Evolutionary conservation across 331 rosid genomes (phyloP), one percentile per base, ranked within the genome.

Genomic region (Pyrus hybrid): DNA sequence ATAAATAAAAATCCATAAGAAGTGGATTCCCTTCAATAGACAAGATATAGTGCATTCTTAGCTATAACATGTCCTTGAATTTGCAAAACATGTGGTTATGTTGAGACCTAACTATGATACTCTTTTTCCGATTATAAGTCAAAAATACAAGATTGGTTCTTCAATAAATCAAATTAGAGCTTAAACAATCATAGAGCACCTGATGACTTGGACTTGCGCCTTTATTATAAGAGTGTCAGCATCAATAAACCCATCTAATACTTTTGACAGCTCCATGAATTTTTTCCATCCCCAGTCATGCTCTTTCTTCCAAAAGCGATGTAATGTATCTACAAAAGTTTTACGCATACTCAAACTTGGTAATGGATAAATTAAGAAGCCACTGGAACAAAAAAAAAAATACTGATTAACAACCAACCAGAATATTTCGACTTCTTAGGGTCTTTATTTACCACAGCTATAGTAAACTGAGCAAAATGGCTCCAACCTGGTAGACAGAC

Each of bases 271-370:
- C 89, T 95, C 99, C 99, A 92, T 95, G 80, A 95, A 95, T 81
- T 95, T 95, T 78, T 95, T 95, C 99, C 99, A 95, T 67, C 99
- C 99, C 99, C 99, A 95, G 80, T 95, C 99, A 73, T 95, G 99
- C 82, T 95, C 99, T 86, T 95, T 95, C 94, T 95, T 95, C 98
- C 99, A 95, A 83, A 95, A 95, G 30, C 99, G 96, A 83, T 95
- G 99, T 76, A 95, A 86, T 23, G 99, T 95, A 84, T 95, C 99
- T 95, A 87, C 78, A 80, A 82, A 84, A 75, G 5, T 8, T 35
- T 75, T 84, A 67, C 66, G 80, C 47, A 29, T 33, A 67, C 53
- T 80, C 61, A 80, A 73, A 43, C 74, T 9, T 29, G 37, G 51
- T 37, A 43, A 58, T 13, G 47, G 62, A 75, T 58, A 72, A 49